Evolutionary conservation across 2,329 filamentous ascomycete genomes (phyloP).

Genomic region (Cladosporium sp.): DNA sequence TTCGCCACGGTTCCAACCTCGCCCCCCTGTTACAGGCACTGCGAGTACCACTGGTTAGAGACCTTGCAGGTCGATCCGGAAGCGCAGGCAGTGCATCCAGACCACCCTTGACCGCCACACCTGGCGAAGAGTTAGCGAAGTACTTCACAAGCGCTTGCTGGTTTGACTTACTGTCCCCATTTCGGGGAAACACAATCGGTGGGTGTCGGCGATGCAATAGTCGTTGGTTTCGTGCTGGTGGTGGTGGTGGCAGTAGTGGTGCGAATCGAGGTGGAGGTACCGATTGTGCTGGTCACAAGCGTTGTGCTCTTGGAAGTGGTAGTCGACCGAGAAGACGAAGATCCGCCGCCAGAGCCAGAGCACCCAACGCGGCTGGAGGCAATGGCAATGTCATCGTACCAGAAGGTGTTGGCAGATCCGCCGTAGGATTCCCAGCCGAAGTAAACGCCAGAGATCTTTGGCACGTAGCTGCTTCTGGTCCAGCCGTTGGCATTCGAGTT

Average conservation of each 20-base stretch:
- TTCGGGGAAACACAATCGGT: constrained; percentile 8
- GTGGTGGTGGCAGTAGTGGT: background rate
- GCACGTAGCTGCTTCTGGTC: constrained; percentile 41
- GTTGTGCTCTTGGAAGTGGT: constrained; percentile 4
- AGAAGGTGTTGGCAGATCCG: constrained; percentile 55
- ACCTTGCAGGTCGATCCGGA: constrained; percentile 30
- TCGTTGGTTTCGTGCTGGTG: background rate
- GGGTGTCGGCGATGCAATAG: constrained; percentile 4
- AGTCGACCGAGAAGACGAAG: constrained; percentile 1
- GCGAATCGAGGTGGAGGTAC: background rate
- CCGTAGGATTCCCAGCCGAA: constrained; percentile 61
- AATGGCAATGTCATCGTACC: constrained; percentile 56
- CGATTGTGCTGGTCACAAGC: background rate
- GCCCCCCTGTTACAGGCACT: constrained; percentile 22
- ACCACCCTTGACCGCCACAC: constrained; percentile 31
- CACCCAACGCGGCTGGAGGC: constrained; percentile 47
- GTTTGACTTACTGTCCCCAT: constrained; percentile 3
- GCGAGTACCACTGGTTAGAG: constrained; percentile 32
- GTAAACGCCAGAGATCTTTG: constrained; percentile 51
- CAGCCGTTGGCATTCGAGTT: constrained; percentile 51
- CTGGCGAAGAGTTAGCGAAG: constrained; percentile 13
- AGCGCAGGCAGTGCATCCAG: constrained; percentile 29
- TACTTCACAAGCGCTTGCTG: background rate
- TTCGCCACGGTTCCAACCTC: background rate
- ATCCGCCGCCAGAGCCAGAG: constrained; percentile 6